Evolutionary conservation across 331 rosid species (phyloP), one percentile per base, ranked within the genome.

Genomic region (Rosa hybrid): DNA sequence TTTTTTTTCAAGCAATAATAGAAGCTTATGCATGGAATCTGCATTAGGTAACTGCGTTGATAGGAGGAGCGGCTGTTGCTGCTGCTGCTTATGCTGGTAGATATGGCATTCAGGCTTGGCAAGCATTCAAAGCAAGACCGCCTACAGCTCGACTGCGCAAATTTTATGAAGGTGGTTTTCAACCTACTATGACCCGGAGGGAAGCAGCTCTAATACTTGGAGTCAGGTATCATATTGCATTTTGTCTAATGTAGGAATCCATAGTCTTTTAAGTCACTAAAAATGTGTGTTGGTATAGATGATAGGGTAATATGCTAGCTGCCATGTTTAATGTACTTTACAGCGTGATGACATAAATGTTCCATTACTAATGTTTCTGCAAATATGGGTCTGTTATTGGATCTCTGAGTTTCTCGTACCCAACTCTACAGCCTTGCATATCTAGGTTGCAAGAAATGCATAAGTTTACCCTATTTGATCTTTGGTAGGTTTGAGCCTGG

Each of bases 101-200:
- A 69, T 91, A 84, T 81, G 78, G 97, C 20, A 88, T 94, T 49
- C 82, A 45, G 65, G 97, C 97, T 81, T 94, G 97, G 97, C 94
- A 92, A 79, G 92, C 95, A 67, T 84, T 92, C 85, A 91, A 88
- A 87, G 88, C 97, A 80, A 84, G 91, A 57, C 91, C 91, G 3
- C 82, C 89, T 4, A 49, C 80, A 0, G 89, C 90, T 21, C 73
- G 68, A 25, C 17, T 92, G 81, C 92, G 97, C 1, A 91, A 77
- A 74, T 92, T 91, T 84, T 94, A 94, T 59, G 91, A 92, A 49
- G 97, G 98, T 50, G 98, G 97, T 71, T 94, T 94, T 81, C 91
- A 87, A 78, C 78, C 94, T 56, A 78, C 86, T 64, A 94, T 94
- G 97, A 92, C 86, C 20, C 78, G 83, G 81, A 91, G 94, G 85